Conservation (phyloP, 1,284 basidiomycete genomes). For the Cutaneotrichosporon sp. region DNA sequence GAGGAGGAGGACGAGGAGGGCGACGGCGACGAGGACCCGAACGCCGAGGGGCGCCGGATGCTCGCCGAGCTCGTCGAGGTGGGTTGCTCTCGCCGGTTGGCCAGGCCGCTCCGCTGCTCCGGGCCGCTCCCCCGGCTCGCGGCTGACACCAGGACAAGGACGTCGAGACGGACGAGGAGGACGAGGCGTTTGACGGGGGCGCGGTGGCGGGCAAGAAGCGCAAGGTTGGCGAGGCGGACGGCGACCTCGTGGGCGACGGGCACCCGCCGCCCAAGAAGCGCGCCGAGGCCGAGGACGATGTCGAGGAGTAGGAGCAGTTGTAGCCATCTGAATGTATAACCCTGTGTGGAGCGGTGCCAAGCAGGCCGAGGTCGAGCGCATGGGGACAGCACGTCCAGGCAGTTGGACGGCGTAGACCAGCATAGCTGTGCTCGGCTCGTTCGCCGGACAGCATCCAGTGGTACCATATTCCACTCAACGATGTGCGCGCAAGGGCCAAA, state of each 20-base stretch:
- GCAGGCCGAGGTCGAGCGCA: no score
- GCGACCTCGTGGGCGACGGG: constrained; percentile 11
- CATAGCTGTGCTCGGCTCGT: no score
- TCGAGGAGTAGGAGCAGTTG: constrained; percentile 14
- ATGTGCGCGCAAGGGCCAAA: no score
- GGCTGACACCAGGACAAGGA: constrained; percentile 20
- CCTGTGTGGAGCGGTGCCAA: no score
- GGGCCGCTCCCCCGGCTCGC: no score
- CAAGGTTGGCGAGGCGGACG: constrained; percentile 24
- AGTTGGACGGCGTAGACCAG: no score
- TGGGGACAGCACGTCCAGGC: no score
- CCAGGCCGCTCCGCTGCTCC: no score
- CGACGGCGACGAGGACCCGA: constrained; percentile 24
- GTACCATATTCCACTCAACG: no score
- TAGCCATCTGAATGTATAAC: not conserved
- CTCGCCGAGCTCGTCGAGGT: constrained; percentile 25
- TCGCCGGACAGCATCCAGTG: no score
- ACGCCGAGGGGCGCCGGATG: constrained; percentile 22
- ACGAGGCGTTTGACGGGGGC: constrained; percentile 22
- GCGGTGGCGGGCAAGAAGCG: constrained; percentile 24
- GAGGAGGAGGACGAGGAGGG: constrained; percentile 21
- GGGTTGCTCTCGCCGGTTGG: no score
- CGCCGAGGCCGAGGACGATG: constrained; percentile 7
- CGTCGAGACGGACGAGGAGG: constrained; percentile 23
- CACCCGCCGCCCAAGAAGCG: constrained; percentile 16